phyloP scores from a whole-genome alignment of 345 rosid genomes.

The Carallia pectinifolia region DNA sequence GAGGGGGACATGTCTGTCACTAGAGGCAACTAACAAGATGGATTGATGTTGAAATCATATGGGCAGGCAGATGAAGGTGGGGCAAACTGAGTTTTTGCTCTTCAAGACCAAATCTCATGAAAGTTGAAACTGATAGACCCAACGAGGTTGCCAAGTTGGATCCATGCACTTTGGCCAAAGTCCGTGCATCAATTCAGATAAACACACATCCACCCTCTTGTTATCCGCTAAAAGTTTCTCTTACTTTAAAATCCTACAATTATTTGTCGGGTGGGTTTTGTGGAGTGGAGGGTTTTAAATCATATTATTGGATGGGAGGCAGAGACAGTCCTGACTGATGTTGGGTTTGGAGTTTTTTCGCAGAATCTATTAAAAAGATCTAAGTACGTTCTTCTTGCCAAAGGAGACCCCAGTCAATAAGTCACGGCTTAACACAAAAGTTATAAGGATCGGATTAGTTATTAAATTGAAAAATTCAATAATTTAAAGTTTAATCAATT shows the following conservation, averaged over 20 bases:
- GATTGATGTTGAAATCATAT: slow-evolving; percentile 48
- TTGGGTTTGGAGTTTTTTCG: slow-evolving; percentile 52
- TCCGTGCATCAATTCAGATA: slow-evolving; percentile 42
- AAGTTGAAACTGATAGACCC: slow-evolving; percentile 55
- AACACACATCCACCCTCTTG: slow-evolving; percentile 49
- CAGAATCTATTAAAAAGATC: slow-evolving; percentile 27
- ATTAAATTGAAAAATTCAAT: no score
- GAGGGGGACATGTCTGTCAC: slow-evolving; percentile 40
- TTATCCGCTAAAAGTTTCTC: slow-evolving; percentile 48
- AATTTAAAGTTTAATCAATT: no score
- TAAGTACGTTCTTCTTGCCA: slow-evolving; percentile 31
- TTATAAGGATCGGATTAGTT: no score
- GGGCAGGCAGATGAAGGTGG: slow-evolving; percentile 46
- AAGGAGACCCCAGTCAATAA: background rate
- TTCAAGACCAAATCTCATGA: slow-evolving; percentile 40
- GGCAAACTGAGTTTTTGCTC: slow-evolving; percentile 31
- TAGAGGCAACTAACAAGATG: slow-evolving; percentile 63
- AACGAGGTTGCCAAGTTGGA: slow-evolving; percentile 61
- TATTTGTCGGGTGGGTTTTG: slow-evolving; percentile 62
- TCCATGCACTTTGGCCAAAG: slow-evolving; percentile 34
- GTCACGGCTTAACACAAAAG: no score
- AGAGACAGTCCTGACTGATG: slow-evolving; percentile 66
- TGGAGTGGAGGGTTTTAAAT: slow-evolving; percentile 35
- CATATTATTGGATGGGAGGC: slow-evolving; percentile 64
- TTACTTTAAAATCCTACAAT: slow-evolving; percentile 44